A percentile compares a stretch with the other conserved stretches of the same genome.
These are phyloP conservation scores for Petrea volubilis DNA, from an alignment of 257 asterid species.

Conservation along the genomic window DNA sequence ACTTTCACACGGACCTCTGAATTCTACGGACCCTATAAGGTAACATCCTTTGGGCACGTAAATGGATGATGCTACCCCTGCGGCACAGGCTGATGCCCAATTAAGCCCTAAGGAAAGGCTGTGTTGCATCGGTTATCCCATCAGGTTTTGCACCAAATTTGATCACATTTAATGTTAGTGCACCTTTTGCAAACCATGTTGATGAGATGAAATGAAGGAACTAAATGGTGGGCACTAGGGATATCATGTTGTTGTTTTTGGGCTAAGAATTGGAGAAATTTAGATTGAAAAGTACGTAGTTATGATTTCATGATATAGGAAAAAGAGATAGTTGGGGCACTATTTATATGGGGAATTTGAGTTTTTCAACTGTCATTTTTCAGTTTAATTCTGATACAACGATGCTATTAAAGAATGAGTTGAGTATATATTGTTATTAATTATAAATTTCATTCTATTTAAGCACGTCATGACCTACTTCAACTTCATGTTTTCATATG, in stretches of 20 bases:
- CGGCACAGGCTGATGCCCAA: slow-evolving; percentile 47
- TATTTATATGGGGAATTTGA: slow-evolving; percentile 32
- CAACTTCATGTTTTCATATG: slow-evolving; percentile 40
- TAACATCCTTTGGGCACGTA: slow-evolving; percentile 44
- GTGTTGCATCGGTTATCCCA: slow-evolving; percentile 50
- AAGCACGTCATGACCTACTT: slow-evolving; percentile 29
- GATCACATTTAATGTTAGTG: slow-evolving; percentile 43
- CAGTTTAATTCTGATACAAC: background rate
- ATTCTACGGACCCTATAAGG: slow-evolving; percentile 30
- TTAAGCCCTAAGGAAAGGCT: slow-evolving; percentile 48
- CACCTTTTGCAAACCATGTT: slow-evolving; percentile 41
- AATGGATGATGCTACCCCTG: slow-evolving; percentile 21
- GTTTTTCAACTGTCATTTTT: slow-evolving; percentile 1
- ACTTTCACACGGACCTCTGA: slow-evolving; percentile 62
- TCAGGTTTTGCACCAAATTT: slow-evolving; percentile 50
- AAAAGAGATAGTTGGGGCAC: slow-evolving; percentile 23
- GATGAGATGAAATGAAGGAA: slow-evolving; percentile 21
- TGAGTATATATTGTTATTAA: background rate
- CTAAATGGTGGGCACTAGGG: slow-evolving; percentile 11
- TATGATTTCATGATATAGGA: background rate
- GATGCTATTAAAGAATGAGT: background rate
- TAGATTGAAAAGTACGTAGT: background rate
- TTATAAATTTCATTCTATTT: background rate
- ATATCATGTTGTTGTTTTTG: slow-evolving; percentile 9
- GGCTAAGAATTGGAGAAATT: background rate